Evolutionary conservation across 1,139 yeast genomes (phyloP), one percentile per base, ranked within the genome.

Genomic region (Taphrina confusa): DNA sequence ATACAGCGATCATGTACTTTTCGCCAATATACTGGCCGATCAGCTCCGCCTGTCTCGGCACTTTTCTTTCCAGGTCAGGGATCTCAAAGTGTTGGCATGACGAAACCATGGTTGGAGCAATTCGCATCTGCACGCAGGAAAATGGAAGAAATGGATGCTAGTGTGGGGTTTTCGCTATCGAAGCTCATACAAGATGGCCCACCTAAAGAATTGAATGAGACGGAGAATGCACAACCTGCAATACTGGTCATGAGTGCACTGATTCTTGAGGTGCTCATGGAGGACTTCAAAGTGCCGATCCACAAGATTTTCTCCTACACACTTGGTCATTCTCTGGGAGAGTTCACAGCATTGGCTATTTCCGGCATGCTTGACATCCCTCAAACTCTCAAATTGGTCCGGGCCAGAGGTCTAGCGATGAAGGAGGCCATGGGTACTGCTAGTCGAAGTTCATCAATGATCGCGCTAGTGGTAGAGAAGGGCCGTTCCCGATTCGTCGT

Each of bases 291-390:
- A 20, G 51, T 50, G 2, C 49, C 58, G 12, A 22, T 34, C 14
- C 46, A 56, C 3, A 51, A 64, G 23, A 16, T 54, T 5, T 56
- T 66, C 16, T 63, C 68, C 12, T 75, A 65, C 61, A 62, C 78
- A 1, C 65, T 81, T 65, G 87, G 87, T 46, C 87, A 83, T 68
- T 82, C 87, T 1, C 72, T 83, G 12, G 87, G 87, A 2, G 87
- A 83, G 68, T 82, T 80, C 67, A 73, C 84, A 0, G 83, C 85
- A 0, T 71, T 79, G 58, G 69, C 76, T 1, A 73, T 80, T 6
- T 72, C 79, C 12, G 82, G 82, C 0, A 70, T 73, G 2, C 66
- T 81, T 18, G 69, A 74, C 36, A 69, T 80, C 11, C 63, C 70
- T 1, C 72, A 77, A 6, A 82, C 82, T 0, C 70, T 82, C n/a